Base-by-base conservation (phyloP, 2,329 filamentous ascomycete genomes). In the Colletotrichum sp. region DNA sequence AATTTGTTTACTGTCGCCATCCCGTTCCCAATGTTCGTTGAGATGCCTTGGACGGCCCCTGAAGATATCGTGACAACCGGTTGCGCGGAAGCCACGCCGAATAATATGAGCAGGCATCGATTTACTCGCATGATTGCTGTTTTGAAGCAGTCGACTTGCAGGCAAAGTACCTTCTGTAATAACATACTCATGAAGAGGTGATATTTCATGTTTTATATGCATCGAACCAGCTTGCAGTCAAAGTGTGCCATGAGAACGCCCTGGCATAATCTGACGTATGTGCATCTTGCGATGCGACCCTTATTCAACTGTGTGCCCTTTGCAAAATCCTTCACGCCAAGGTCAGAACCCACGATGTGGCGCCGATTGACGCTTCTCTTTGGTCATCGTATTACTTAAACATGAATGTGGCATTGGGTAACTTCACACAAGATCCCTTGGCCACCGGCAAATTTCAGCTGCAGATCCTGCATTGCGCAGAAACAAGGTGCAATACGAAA, bases 1-100 rank as follows among this genome's bases (percentile, higher is more conserved):
- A 90, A 91, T 65, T 87, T 84, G 74, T 91, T 74, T 2, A 74
- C 67, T 15, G 25, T 13, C 7, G 30, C 27, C 13, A n/a, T 2
- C n/a, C 22, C 30, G 16, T 65, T 39, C 6, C 39, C 59, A 4
- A 57, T 68, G 32, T 39, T 61, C 7, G 67, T 59, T 3, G 44
- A 59, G 12, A 44, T 22, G 5, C 72, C 67, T 7, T 29, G 44
- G 16, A 74, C 32, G n/a, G 30, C 25, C 8, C 67, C 72, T 3
- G 67, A 64, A 25, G 59, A 64, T 59, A 74, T 61, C 5, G 59
- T 74, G 15, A n/a, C 67, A 9, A 25, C 59, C 16, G 72, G 67
- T 4, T 27, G 65, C 5, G 55, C 32, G 36, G 71, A 65, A 5
- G 25, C 34, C 32, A 13, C 13, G 22, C 25, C 22, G 13, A 13